A percentile compares a stretch with the other conserved stretches of the same genome.
Evolutionary conservation across 2,329 filamentous ascomycete species (phyloP).

Genomic region (Coleophoma cylindrospora): DNA sequence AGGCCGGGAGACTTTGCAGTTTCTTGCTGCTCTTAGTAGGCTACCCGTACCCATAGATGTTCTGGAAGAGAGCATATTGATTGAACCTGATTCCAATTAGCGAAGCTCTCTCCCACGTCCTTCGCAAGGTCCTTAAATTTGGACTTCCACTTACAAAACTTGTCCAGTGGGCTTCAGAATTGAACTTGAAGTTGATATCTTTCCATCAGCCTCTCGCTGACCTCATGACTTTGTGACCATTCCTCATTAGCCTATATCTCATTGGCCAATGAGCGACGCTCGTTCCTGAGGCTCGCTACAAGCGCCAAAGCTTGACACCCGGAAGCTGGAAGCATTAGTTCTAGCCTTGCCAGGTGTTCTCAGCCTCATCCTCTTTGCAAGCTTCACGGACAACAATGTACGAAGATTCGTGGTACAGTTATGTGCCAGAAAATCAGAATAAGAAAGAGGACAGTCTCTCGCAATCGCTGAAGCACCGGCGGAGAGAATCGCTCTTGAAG

Average conservation of each 20-base stretch:
- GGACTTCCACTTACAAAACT: too few relatives aligned
- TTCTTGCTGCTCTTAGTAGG: conserved; percentile 10
- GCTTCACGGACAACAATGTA: conserved; percentile 50
- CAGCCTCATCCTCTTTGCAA: conserved; percentile 4
- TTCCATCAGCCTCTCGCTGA: too few relatives aligned
- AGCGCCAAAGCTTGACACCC: too few relatives aligned
- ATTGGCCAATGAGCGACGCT: too few relatives aligned
- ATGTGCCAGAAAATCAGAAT: conserved; percentile 58
- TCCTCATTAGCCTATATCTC: too few relatives aligned
- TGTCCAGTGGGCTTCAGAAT: neutral
- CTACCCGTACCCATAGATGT: neutral
- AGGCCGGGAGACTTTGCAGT: conserved; percentile 2
- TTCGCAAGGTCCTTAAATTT: too few relatives aligned
- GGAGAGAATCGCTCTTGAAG: conserved; percentile 66
- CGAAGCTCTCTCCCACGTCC: too few relatives aligned
- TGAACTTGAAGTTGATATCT: too few relatives aligned
- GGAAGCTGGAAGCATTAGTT: neutral
- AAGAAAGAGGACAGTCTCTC: conserved; percentile 40
- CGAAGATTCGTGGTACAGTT: conserved; percentile 81
- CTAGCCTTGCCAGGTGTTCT: conserved; percentile 1
- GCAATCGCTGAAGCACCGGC: conserved; percentile 50
- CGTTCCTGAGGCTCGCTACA: too few relatives aligned
- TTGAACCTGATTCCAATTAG: too few relatives aligned
- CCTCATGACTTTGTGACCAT: too few relatives aligned
- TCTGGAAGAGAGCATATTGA: conserved; percentile 17